Conservation (phyloP, 1,139 yeast genomes). For the Scheffersomyces cryptocercus region DNA sequence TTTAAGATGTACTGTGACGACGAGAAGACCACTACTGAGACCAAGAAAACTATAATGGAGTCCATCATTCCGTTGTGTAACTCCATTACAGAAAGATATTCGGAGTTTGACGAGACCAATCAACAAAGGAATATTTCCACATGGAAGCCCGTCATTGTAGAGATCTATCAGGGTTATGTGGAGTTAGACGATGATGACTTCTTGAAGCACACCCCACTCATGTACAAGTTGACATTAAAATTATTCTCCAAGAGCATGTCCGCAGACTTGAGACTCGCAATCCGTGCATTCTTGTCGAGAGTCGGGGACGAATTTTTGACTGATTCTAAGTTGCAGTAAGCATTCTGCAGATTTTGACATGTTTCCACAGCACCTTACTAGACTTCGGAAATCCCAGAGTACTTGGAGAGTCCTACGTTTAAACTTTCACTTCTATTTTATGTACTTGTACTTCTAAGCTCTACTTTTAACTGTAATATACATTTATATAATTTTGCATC, state of each 20-base stretch:
- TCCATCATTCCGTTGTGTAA: conserved; percentile 72
- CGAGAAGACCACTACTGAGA: conserved; percentile 39
- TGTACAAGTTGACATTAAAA: conserved; percentile 68
- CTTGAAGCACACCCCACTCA: conserved; percentile 55
- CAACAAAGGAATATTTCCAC: conserved; percentile 80
- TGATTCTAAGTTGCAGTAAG: no score
- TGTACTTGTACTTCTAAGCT: no score
- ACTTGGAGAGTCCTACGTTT: no score
- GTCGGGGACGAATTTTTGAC: conserved; percentile 64
- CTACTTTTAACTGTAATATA: no score
- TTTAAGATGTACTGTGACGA: conserved; percentile 80
- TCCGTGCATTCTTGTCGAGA: conserved; percentile 64
- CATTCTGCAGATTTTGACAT: no score
- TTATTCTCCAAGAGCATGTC: conserved; percentile 71
- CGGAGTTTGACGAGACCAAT: conserved; percentile 68
- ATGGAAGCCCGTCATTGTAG: conserved; percentile 91
- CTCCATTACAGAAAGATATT: conserved; percentile 67
- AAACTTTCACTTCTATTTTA: no score
- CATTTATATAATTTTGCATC: no score
- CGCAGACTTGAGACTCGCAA: conserved; percentile 66
- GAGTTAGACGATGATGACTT: conserved; percentile 81
- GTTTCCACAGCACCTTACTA: no score
- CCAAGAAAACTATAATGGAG: conserved; percentile 46
- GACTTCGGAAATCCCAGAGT: no score
- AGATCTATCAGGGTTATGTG: conserved; percentile 77